Evolutionary conservation across 2,329 filamentous ascomycete genomes (phyloP), one percentile per base, ranked within the genome.

Genomic region (Aspergillus sp.): DNA sequence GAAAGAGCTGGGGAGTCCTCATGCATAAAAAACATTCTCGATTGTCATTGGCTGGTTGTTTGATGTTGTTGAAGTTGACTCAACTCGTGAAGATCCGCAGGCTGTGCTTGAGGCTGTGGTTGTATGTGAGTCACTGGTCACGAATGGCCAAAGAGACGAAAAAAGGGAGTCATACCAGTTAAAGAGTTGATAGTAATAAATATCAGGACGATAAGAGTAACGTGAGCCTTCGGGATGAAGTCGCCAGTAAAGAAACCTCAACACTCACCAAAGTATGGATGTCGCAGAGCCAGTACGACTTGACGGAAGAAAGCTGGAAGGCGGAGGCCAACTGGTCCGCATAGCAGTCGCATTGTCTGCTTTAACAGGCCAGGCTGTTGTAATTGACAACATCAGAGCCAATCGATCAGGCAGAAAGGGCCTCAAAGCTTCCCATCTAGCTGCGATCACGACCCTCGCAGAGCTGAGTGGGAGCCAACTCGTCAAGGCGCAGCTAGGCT

Each of bases 241-340:
- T 30, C 26, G 26, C 26, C 3, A 30, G 26, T 30, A 30, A 30
- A 9, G 11, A 30, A 9, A 30, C 26, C 26, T 30, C 26, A 9
- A 15, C 34, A 15, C 34, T 3, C 34, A n/a, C 34, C 34, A n/a
- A 44, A 30, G 53, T 12, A 44, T 48, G 55, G 38, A 8, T 32
- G 15, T 9, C 4, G 53, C 12, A 30, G 36, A 49, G 12, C 38
- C 57, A n/a, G 34, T 81, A 24, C 66, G 74, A 49, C 70, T 86
- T 11, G 78, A 84, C 65, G 84, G 85, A 48, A 79, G 78, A 17
- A 84, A 79, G 3, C 79, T 86, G 18, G 84, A 87, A 77, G 85
- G 84, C 39, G 85, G 85, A 24, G 85, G 85, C 13, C 85, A 87
- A 68, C 75, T 87, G 3, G 74, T 86, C 43, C 83, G 85, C 20